A percentile compares a stretch with the other conserved stretches of the same genome.
phyloP scores from a whole-genome alignment of 176 grass and related monocot genomes.

The Aegilops speltoides region DNA sequence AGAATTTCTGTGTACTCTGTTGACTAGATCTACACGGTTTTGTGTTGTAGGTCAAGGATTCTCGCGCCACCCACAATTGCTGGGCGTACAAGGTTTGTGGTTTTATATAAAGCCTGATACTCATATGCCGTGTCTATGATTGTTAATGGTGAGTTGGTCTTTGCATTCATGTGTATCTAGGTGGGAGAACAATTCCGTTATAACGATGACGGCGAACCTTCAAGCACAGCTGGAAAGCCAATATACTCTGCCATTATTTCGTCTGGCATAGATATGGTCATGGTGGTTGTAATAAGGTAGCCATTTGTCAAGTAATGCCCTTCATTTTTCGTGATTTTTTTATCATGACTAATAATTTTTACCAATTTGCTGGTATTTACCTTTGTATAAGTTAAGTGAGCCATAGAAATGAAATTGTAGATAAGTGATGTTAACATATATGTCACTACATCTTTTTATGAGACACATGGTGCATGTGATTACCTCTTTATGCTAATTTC shows the following conservation, averaged over 20 bases:
- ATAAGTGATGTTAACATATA: no score
- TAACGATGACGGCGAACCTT: constrained; percentile 91
- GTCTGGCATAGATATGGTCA: constrained; percentile 85
- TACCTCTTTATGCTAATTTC: not conserved
- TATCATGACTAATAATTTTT: not conserved
- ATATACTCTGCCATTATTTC: constrained; percentile 97
- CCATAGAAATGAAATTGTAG: no score
- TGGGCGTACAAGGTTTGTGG: constrained; percentile 90
- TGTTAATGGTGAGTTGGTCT: not conserved
- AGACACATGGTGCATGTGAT: not conserved
- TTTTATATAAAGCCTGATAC: constrained; percentile 1
- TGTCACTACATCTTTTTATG: no score
- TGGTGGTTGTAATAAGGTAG: constrained; percentile 90
- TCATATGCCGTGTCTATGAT: not conserved
- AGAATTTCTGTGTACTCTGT: not conserved
- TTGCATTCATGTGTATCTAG: constrained; percentile 36
- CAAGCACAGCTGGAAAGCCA: constrained; percentile 88
- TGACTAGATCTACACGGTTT: constrained; percentile 19
- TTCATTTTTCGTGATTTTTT: not conserved
- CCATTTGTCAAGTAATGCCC: not conserved
- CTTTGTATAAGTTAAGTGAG: not conserved
- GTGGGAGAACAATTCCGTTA: constrained; percentile 82
- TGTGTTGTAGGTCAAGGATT: constrained; percentile 70
- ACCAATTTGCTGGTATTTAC: not conserved
- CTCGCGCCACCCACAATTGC: constrained; percentile 88